phyloP scores from a whole-genome alignment of 441 rosid genomes.

The Aleurites moluccanus region DNA sequence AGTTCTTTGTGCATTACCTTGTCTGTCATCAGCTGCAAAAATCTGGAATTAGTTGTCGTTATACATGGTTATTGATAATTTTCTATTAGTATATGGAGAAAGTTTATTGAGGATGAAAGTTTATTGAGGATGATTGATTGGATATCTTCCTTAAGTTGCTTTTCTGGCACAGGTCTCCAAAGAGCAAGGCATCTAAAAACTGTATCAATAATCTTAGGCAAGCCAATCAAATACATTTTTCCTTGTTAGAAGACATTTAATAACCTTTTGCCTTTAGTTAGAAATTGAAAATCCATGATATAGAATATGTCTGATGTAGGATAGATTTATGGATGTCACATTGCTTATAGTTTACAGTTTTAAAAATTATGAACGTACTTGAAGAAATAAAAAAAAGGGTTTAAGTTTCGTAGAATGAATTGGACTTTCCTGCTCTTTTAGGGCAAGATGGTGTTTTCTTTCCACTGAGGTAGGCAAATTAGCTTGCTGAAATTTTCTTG shows the following conservation, averaged over 20 bases:
- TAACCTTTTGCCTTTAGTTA: too few relatives aligned
- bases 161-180: not conserved
- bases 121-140: not conserved
- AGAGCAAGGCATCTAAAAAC: not conserved
- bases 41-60: not conserved
- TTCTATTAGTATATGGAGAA: not conserved
- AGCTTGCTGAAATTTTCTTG: slow-evolving; percentile 2
- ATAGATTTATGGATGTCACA: not conserved
- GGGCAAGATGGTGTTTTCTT: not conserved
- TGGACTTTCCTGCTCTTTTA: not conserved
- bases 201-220: not conserved
- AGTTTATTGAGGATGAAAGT: not conserved
- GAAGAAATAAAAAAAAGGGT: not conserved
- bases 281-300: not conserved
- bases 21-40: not conserved
- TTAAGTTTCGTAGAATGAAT: not conserved
- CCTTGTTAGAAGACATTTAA: not conserved
- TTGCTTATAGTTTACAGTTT: not conserved
- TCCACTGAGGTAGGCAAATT: not conserved
- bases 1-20: not conserved
- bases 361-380: not conserved
- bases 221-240: not conserved
- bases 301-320: not conserved
- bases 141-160: not conserved
- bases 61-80: not conserved